Evolutionary conservation across 2,329 filamentous ascomycete genomes (phyloP), one percentile per base, ranked within the genome.

Genomic region (Cordyceps fumosorosea): DNA sequence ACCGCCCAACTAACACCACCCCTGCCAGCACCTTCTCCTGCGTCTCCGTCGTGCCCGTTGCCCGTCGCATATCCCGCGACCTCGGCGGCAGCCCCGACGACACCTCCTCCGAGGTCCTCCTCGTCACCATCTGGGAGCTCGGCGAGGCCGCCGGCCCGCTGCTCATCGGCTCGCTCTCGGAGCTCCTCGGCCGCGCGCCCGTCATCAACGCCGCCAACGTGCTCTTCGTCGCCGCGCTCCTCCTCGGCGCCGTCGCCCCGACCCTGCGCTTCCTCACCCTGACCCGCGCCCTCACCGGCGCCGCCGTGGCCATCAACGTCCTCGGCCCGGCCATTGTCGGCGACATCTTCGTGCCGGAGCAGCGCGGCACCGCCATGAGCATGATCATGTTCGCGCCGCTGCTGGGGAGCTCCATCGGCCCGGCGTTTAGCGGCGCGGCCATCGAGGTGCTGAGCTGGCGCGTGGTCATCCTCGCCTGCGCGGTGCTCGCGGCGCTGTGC

Each of bases 91-190:
- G 74, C n/a, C 65, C 69, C 11, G 67, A 73, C 32, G 75, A 74
- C 70, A 79, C 79, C 62, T 78, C 80, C 0, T 75, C 81, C 18
- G 78, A 76, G 66, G 80, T 83, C 45, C 76, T 92, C 51, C 84
- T 90, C 60, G 85, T 91, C 10, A 89, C 87, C 0, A 84, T 90
- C 63, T 88, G 88, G 79, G 83, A 91, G 64, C 79, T 90, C 0
- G 87, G 88, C 64, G 84, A 87, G 66, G 82, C 82, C 2, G 80
- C 84, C 7, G 85, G 85, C 0, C 85, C 85, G 1, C 72, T 82
- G 1, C 72, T 87, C 37, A 83, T 86, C 67, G 86, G 84, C 11
- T 86, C 87, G 0, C 71, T 88, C 5, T 85, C 81, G 7, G 87
- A 90, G 71, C 73, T 84, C 12, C 80, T 81, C 65, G 84, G 85